Evolutionary conservation across 2,329 filamentous ascomycete species (phyloP).

Genomic region (Dryadomyces sulphureus): DNA sequence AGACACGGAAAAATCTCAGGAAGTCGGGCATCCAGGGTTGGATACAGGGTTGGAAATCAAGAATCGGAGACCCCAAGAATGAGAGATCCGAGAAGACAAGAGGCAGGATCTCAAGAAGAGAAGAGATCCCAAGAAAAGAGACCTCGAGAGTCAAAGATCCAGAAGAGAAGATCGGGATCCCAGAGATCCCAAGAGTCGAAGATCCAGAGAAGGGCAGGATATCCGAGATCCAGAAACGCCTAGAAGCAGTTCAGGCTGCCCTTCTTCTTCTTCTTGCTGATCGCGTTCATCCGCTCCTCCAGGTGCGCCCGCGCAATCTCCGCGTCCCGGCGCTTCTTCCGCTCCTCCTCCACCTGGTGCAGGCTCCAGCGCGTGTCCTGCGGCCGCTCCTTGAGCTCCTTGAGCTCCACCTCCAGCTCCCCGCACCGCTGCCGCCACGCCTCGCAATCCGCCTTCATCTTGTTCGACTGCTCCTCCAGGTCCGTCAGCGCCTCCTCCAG

Average conservation of each 20-base stretch:
- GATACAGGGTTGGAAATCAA: too few species aligned
- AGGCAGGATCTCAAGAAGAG: neutral
- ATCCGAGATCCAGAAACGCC: too few species aligned
- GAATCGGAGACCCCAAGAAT: too few species aligned
- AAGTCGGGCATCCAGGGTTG: neutral
- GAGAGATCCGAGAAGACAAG: too few species aligned
- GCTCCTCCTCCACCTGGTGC: constrained; percentile 90
- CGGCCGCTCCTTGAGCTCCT: constrained; percentile 44
- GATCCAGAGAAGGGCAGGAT: too few species aligned
- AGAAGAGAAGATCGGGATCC: too few species aligned
- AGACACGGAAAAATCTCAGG: neutral
- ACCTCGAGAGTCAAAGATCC: too few species aligned
- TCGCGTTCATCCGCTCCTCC: constrained; percentile 86
- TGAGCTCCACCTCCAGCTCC: constrained; percentile 58
- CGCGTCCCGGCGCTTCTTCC: constrained; percentile 78
- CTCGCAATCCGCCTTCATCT: constrained; percentile 81
- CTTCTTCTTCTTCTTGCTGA: constrained; percentile 92
- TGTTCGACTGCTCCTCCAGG: constrained; percentile 80
- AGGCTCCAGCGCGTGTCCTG: constrained; percentile 52
- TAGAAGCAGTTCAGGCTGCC: constrained; percentile 95
- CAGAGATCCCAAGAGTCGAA: too few species aligned
- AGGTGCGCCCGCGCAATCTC: constrained; percentile 80
- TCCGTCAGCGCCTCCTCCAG: constrained; percentile 92
- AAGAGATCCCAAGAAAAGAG: neutral
- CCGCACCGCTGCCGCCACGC: constrained; percentile 76